Evolutionary conservation across 1,284 basidiomycete species (phyloP), one percentile per base, ranked within the genome.

Genomic region (Sanghuangporus weigelae): DNA sequence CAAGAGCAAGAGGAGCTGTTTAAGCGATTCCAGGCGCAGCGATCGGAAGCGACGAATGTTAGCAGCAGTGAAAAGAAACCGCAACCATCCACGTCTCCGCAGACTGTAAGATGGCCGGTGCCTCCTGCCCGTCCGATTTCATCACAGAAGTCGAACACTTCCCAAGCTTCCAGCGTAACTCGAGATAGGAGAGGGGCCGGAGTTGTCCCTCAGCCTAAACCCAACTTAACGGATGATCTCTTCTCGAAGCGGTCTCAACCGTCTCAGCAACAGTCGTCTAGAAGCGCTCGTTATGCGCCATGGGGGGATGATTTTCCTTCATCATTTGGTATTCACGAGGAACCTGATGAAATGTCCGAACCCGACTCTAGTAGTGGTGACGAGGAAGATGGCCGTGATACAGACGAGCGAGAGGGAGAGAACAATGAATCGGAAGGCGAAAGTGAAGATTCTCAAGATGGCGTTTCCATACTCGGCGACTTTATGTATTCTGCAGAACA

Each of bases 1-100:
- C 56, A 50, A 21, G 62, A 63, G 49, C 62, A 63, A 48, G 57
- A 63, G 57, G 62, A 50, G 16, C 38, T 63, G 14, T n/a, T 62
- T 1, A 46, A 21, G n/a, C 51, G 23, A 36, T 58, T 36, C 39
- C 44, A 54, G 16, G 48, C 49, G 49, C 49, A 51, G 8, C 53
- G 31, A 7, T 14, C 3, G 4, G 53, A 38, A n/a, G 12, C 53
- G 12, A 35, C 36, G 10, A 14, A 38, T 38, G 40, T 23, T 4
- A 12, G 31, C 51, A 36, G 16, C 7, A 38, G 6, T 26, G 54
- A 40, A 16, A 21, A 16, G 49, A 10, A n/a, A n/a, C n/a, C 60
- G 42, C 36, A 35, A 7, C 44, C 53, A 21, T 23, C 59, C 23
- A 38, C 49, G 31, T 36, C 59, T 11, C 23, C 38, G 6, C 48